phyloP scores from a whole-genome alignment of 768 basidiomycete genomes.

The Harrya chromipes region DNA sequence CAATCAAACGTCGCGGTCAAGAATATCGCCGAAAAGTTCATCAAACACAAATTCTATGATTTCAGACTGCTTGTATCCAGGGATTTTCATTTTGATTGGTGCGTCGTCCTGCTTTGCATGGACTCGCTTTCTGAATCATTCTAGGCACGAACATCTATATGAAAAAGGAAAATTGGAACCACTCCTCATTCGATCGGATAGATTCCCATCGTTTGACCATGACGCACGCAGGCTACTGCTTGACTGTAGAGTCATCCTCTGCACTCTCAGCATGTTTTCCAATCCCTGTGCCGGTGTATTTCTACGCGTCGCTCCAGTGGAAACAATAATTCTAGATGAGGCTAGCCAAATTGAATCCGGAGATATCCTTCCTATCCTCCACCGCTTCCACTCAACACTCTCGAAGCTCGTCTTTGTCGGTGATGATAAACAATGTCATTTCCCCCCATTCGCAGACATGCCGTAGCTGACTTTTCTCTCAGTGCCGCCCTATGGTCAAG shows the following conservation, averaged over 20 bases:
- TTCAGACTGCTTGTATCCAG: slow-evolving; percentile 44
- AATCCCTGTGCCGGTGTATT: slow-evolving; percentile 17
- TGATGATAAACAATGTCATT: slow-evolving; percentile 37
- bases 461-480: slow-evolving; percentile 1
- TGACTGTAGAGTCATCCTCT: slow-evolving; percentile 39
- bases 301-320: slow-evolving; percentile 31
- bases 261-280: slow-evolving; percentile 48
- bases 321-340: slow-evolving; percentile 44
- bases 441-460: background rate
- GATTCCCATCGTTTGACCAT: slow-evolving; percentile 21
- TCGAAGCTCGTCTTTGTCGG: slow-evolving; percentile 39
- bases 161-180: slow-evolving; percentile 26
- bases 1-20: slow-evolving; percentile 53
- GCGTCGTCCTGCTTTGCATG: slow-evolving; percentile 1
- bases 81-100: slow-evolving; percentile 48
- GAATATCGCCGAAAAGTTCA: slow-evolving; percentile 47
- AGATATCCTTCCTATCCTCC: slow-evolving; percentile 37
- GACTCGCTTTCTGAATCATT: background rate
- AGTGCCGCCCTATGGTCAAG: slow-evolving; percentile 82
- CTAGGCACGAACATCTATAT: slow-evolving; percentile 53
- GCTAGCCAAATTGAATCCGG: slow-evolving; percentile 45
- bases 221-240: slow-evolving; percentile 24
- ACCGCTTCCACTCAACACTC: slow-evolving; percentile 25
- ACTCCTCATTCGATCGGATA: slow-evolving; percentile 38
- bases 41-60: slow-evolving; percentile 26